Evolutionary conservation across 2,329 filamentous ascomycete genomes (phyloP), one percentile per base, ranked within the genome.

Genomic region (Fonsecaea nubica): DNA sequence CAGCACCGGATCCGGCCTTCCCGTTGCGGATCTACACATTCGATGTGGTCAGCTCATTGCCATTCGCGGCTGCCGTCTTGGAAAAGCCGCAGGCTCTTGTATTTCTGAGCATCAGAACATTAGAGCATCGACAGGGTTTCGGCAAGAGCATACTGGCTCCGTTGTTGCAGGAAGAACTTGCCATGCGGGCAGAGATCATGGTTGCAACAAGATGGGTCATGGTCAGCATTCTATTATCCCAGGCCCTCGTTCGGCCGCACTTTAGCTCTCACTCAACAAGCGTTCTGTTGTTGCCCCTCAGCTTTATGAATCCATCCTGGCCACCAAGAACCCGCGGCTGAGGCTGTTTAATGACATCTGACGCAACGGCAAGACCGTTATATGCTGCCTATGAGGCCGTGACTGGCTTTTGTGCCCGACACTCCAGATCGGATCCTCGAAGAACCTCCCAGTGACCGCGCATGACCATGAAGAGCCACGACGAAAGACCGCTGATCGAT

Each of bases 191-290:
- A 61, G 58, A 54, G 15, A 54, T 61, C 45, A 21, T 35, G 58
- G 32, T 35, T 54, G 35, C n/a, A 50, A 18, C 58, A 33, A 40
- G 18, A 61, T 38, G 58, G 48, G 48, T 18, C 18, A 54, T 54
- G 33, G 58, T 61, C 58, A 61, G 58, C 58, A 61, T 53, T 42
- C 18, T 61, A 12, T 61, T 61, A 54, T 42, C 40, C 54, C 52
- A 48, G 54, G 58, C 58, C 58, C 42, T 61, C 30, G 53, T 2
- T 25, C 18, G 18, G 18, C 45, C 52, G 38, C 33, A 25, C 21
- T 6, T 30, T 52, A 30, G 30, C 2, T 18, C 21, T 40, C 48
- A 21, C 9, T 21, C 32, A 4, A 13, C 48, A 30, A 33, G 48
- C 36, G n/a, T 33, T 21, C 58, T 54, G 32, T 33, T 25, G 13